A percentile compares a stretch with the other conserved stretches of the same genome.
These are phyloP conservation scores for Kwoniella bestiolae DNA, from an alignment of 768 basidiomycete species.

Conservation along the genomic window DNA sequence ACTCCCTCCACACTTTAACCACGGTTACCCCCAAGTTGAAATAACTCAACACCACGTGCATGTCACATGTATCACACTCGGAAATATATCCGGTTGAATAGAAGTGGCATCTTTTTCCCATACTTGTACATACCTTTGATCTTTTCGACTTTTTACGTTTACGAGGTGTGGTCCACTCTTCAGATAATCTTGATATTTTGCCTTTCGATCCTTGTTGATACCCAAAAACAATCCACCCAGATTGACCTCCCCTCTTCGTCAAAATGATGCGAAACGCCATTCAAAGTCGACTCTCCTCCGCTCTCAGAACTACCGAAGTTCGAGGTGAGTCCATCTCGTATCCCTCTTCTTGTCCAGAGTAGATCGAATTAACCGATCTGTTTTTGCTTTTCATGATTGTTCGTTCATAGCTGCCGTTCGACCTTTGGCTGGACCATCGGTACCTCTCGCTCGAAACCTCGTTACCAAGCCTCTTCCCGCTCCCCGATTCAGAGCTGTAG, in stretches of 20 bases:
- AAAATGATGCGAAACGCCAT: slow-evolving; percentile 31
- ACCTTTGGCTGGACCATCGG: slow-evolving; percentile 41
- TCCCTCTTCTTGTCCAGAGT: background rate
- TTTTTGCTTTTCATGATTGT: background rate
- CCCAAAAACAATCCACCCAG: slow-evolving; percentile 11
- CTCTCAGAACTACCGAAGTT: slow-evolving; percentile 24
- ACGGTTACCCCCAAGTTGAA: no score
- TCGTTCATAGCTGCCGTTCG: slow-evolving; percentile 13
- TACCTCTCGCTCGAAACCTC: slow-evolving; percentile 18
- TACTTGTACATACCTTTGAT: background rate
- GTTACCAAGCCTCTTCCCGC: slow-evolving; percentile 20
- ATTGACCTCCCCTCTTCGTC: background rate
- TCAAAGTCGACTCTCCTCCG: slow-evolving; percentile 20
- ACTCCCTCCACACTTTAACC: slow-evolving; percentile 16
- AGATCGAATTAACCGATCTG: background rate
- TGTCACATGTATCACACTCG: background rate
- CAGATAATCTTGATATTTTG: no score
- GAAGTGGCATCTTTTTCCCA: background rate
- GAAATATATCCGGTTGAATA: background rate
- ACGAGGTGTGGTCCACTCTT: no score
- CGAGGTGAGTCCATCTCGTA: slow-evolving; percentile 17
- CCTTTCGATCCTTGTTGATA: no score
- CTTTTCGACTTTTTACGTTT: background rate
- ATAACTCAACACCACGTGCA: no score
- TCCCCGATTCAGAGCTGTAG: slow-evolving; percentile 23